Conservation (phyloP, 1,139 yeast genomes). For the Blastobotrys capitulatus region DNA sequence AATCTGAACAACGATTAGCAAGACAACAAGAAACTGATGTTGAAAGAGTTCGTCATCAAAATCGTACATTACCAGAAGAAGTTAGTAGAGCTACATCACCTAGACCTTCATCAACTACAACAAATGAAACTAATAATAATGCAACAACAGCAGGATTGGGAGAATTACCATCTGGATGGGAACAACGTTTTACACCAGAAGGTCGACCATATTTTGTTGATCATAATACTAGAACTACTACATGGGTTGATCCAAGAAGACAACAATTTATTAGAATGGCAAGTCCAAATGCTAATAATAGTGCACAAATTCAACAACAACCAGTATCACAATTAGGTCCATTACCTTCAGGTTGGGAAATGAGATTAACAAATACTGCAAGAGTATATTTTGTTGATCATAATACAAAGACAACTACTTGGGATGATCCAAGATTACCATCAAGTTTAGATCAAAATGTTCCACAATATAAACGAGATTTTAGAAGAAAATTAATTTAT, state of each 20-base stretch:
- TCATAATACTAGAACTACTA: slow-evolving; percentile 96
- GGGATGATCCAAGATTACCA: slow-evolving; percentile 99
- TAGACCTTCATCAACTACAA: slow-evolving; percentile 26
- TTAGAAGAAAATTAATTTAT: slow-evolving; percentile 92
- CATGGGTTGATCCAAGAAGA: slow-evolving; percentile 99
- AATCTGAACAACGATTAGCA: slow-evolving; percentile 37
- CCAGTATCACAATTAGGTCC: slow-evolving; percentile 99
- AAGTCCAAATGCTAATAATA: slow-evolving; percentile 45
- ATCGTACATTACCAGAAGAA: slow-evolving; percentile 81
- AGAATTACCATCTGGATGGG: slow-evolving; percentile 98
- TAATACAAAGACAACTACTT: slow-evolving; percentile 96
- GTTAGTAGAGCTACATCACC: slow-evolving; percentile 34
- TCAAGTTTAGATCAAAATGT: slow-evolving; percentile 96
- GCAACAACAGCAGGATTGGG: slow-evolving; percentile 95
- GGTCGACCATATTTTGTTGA: slow-evolving; percentile 98
- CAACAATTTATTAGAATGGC: slow-evolving; percentile 96
- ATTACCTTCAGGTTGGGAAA: slow-evolving; percentile 98
- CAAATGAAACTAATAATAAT: slow-evolving; percentile 22
- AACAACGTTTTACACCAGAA: slow-evolving; percentile 95
- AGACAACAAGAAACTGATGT: slow-evolving; percentile 65
- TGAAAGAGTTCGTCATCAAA: slow-evolving; percentile 87
- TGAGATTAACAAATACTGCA: slow-evolving; percentile 97
- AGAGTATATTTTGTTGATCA: slow-evolving; percentile 98
- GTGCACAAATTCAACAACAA: slow-evolving; percentile 89
- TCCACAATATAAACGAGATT: slow-evolving; percentile 98